Percentiles rank a stretch among this genome's conserved stretches.
phyloP scores from a whole-genome alignment of 176 grass and related monocot genomes.

The Triticum urartu region DNA sequence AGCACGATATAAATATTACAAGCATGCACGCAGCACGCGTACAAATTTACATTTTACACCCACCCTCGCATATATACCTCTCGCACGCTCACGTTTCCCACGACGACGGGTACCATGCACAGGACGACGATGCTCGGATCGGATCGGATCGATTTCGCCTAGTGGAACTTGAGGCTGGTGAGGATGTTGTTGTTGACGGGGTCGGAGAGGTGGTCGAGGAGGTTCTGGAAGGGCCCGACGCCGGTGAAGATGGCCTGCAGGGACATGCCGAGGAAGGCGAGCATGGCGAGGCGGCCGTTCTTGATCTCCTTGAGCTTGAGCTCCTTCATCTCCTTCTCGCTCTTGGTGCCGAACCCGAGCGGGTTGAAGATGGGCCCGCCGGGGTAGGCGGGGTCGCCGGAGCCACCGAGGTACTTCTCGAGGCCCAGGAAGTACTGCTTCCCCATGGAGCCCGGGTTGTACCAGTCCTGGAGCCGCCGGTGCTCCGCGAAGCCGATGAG shows the following conservation, averaged over 20 bases:
- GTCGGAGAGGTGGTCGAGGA: constrained; percentile 85
- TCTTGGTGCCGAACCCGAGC: constrained; percentile 68
- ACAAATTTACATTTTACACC: constrained; percentile 35
- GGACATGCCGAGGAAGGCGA: constrained; percentile 74
- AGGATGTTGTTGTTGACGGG: constrained; percentile 93
- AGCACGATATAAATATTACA: constrained; percentile 12
- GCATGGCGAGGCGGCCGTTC: constrained; percentile 90
- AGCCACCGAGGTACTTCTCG: constrained; percentile 73
- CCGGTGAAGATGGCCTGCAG: constrained; percentile 71
- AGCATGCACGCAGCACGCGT: constrained; percentile 4
- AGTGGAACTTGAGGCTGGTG: constrained; percentile 99
- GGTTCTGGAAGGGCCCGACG: constrained; percentile 80
- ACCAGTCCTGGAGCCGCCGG: constrained; percentile 95
- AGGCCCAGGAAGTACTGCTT: constrained; percentile 93
- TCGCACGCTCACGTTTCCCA: background rate
- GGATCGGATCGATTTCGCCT: background rate
- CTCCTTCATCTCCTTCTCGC: constrained; percentile 73
- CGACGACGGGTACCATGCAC: background rate
- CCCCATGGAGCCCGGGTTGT: constrained; percentile 80
- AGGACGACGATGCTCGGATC: background rate
- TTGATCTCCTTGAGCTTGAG: constrained; percentile 97
- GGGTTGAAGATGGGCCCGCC: constrained; percentile 91
- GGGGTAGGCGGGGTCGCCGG: constrained; percentile 74
- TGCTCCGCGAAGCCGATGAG: constrained; percentile 98
- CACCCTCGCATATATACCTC: background rate